These are phyloP conservation scores for Cordyceps cicadae DNA, from an alignment of 2,329 filamentous ascomycete species.

Conservation along the genomic window DNA sequence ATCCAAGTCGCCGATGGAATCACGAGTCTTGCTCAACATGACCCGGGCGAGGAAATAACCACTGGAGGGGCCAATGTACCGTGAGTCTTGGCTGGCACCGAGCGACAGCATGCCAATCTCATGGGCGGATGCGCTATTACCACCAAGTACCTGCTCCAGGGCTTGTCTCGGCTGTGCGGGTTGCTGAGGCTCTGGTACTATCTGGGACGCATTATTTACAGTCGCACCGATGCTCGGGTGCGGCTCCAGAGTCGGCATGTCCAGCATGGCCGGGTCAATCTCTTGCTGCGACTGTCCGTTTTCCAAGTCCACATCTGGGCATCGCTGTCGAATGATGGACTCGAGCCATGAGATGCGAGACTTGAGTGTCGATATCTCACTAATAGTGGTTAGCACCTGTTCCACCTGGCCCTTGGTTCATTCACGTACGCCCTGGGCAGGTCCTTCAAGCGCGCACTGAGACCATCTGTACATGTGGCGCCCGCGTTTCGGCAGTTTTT, in stretches of 20 bases:
- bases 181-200: neutral
- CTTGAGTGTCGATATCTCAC: conserved; percentile 27
- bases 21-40: conserved; percentile 29
- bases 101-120: conserved; percentile 46
- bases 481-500: conserved; percentile 35
- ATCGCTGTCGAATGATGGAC: conserved; percentile 31
- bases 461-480: conserved; percentile 34
- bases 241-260: conserved; percentile 14
- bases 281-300: neutral
- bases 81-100: conserved; percentile 36
- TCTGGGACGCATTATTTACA: conserved; percentile 13
- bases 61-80: conserved; percentile 48
- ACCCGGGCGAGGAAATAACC: conserved; percentile 45
- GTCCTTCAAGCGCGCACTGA: conserved; percentile 30
- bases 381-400: neutral
- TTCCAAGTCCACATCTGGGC: conserved; percentile 33
- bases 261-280: neutral
- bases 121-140: conserved; percentile 29
- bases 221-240: conserved; percentile 1
- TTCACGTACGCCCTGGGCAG: conserved; percentile 32
- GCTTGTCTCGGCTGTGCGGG: neutral
- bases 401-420: neutral
- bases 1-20: neutral
- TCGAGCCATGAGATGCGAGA: conserved; percentile 39
- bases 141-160: conserved; percentile 11